These are phyloP conservation scores for Phaeosphaeria sp. DNA, from an alignment of 2,329 filamentous ascomycete genomes.

Conservation along the genomic window DNA sequence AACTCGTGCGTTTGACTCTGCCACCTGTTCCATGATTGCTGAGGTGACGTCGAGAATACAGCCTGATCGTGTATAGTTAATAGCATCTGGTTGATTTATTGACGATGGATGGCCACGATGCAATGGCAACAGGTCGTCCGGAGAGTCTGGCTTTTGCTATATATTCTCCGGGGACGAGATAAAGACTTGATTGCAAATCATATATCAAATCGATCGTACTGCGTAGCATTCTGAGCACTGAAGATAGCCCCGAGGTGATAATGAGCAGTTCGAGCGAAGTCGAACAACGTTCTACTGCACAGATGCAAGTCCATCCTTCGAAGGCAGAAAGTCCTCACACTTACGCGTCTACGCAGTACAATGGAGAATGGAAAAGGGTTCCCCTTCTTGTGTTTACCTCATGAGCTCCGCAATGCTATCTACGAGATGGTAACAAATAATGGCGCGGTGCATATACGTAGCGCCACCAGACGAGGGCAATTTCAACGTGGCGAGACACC, in stretches of 20 bases:
- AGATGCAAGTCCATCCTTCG: too few relatives aligned
- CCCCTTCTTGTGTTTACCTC: too few relatives aligned
- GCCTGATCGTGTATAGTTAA: not conserved
- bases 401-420: too few relatives aligned
- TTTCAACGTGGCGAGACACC: too few relatives aligned
- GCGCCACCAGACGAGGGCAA: too few relatives aligned
- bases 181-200: not conserved
- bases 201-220: not conserved
- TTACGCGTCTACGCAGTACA: too few relatives aligned
- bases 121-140: not conserved
- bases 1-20: not conserved
- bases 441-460: not conserved
- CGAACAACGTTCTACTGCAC: too few relatives aligned
- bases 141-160: not conserved
- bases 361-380: too few relatives aligned
- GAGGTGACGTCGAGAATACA: not conserved
- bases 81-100: not conserved
- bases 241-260: too few relatives aligned
- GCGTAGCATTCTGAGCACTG: not conserved
- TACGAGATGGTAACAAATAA: too few relatives aligned
- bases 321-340: too few relatives aligned
- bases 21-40: not conserved
- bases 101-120: not conserved
- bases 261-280: too few relatives aligned
- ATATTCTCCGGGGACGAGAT: not conserved